Conservation (phyloP, 1,139 yeast species). For the Yamadazyma oceani region DNA sequence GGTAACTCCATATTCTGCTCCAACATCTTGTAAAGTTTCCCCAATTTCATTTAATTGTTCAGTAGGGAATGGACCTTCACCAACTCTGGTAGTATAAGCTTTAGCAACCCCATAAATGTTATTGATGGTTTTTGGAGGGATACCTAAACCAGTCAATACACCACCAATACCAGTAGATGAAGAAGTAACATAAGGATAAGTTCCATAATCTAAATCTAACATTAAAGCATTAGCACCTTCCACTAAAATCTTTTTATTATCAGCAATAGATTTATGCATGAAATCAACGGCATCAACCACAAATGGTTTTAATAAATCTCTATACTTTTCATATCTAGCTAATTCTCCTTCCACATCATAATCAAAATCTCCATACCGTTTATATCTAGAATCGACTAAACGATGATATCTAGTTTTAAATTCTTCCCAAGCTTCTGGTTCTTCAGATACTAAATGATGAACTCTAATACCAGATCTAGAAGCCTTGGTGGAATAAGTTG, state of each 20-base stretch:
- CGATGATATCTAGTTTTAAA: conserved; percentile 78
- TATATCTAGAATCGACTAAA: conserved; percentile 73
- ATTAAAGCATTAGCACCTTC: conserved; percentile 99
- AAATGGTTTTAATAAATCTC: conserved; percentile 77
- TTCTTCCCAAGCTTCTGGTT: conserved; percentile 91
- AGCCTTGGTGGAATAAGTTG: conserved; percentile 95
- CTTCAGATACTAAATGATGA: conserved; percentile 89
- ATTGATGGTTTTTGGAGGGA: conserved; percentile 81
- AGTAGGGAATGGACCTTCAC: conserved; percentile 99
- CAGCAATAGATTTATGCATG: conserved; percentile 79
- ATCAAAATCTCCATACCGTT: conserved; percentile 91
- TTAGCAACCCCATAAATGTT: conserved; percentile 94
- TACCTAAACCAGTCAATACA: conserved; percentile 93
- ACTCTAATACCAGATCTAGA: conserved; percentile 96
- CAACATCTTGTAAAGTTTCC: conserved; percentile 82
- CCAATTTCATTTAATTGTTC: conserved; percentile 91
- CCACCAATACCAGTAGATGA: conserved; percentile 97
- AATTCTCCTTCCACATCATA: conserved; percentile 83
- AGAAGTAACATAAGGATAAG: conserved; percentile 96
- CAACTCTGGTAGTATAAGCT: conserved; percentile 98
- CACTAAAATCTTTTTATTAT: conserved; percentile 81
- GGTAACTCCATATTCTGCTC: conserved; percentile 97
- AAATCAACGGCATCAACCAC: conserved; percentile 91
- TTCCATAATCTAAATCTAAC: conserved; percentile 97
- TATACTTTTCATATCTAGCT: conserved; percentile 69